These are phyloP conservation scores for Lachnum nothofagi DNA, from an alignment of 2,329 filamentous ascomycete genomes.

Conservation along the genomic window DNA sequence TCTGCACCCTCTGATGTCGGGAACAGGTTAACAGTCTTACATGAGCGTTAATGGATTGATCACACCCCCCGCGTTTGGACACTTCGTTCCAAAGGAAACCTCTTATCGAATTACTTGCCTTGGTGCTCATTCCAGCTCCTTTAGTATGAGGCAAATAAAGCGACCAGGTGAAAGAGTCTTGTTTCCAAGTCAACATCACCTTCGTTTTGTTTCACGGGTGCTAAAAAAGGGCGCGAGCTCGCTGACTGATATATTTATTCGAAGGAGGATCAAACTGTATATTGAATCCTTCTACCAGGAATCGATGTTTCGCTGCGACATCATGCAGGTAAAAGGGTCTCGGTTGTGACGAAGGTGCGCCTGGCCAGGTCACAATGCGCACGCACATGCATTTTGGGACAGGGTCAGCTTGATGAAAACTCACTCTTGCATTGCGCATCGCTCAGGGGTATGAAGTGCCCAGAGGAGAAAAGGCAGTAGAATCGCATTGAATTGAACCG, in stretches of 20 bases:
- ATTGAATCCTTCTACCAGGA: background rate
- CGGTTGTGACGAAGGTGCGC: background rate
- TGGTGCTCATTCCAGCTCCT: no score
- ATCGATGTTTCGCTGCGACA: constrained; percentile 1
- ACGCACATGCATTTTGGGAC: background rate
- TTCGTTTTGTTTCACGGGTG: background rate
- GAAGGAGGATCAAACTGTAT: background rate
- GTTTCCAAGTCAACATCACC: background rate
- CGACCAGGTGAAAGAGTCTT: no score
- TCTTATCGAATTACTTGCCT: no score
- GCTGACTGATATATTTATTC: background rate
- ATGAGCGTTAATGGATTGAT: background rate
- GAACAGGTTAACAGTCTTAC: background rate
- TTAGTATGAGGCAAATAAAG: no score
- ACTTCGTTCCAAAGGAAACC: background rate
- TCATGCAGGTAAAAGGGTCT: background rate
- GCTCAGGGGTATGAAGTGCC: background rate
- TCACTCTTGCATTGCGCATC: background rate
- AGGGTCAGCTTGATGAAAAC: background rate
- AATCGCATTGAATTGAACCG: background rate
- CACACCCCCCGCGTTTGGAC: background rate
- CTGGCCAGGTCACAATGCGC: background rate
- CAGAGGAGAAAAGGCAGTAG: background rate
- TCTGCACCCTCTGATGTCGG: background rate
- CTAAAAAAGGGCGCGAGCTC: background rate